Base-by-base conservation (phyloP, 345 rosid genomes). In the Clarkia xantiana region DNA sequence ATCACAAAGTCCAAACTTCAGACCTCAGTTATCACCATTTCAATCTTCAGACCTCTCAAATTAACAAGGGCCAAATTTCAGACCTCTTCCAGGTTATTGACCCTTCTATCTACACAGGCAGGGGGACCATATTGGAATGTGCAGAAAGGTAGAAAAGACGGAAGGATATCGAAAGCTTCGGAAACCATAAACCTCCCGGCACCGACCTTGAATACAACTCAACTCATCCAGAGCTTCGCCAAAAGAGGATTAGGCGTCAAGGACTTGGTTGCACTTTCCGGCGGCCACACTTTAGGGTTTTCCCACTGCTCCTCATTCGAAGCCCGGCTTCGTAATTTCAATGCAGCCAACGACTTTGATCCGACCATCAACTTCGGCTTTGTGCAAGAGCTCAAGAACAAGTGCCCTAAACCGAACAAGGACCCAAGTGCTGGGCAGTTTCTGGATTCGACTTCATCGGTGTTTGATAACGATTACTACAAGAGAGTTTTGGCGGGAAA, bases 231-330 rank as follows among this genome's bases (percentile, higher is more conserved):
- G 57, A 79, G 84, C 72, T 88, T 84, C 54, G 76, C 66, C 3
- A 40, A 61, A 40, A 74, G 81, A 73, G 81, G 94, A 39, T 65
- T 88, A 50, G 78, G 75, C 6, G 65, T 81, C 15, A 63, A 81
- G 64, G 94, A 88, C 66, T 62, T 84, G 75, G 97, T 84, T 43
- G 81, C 82, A 23, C 72, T 84, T 17, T 88, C 97, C 0, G 94
- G 97, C 0, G 89, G 82, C 36, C 94, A 79, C 67, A 76, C 86
- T 3, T 16, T 84, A 29, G 94, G 94, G 12, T 78, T 84, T 65
- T 81, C 93, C 0, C 97, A 84, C 46, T 88, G 94, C 43, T 81
- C 97, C 45, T 88, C 97, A 6, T 84, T 84, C 23, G 59, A 77
- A 63, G 17, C 67, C 4, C 71, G 94, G 52, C 70, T 88, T 53